phyloP scores from a whole-genome alignment of 2,329 filamentous ascomycete genomes.

The Verticillium klebahnii region DNA sequence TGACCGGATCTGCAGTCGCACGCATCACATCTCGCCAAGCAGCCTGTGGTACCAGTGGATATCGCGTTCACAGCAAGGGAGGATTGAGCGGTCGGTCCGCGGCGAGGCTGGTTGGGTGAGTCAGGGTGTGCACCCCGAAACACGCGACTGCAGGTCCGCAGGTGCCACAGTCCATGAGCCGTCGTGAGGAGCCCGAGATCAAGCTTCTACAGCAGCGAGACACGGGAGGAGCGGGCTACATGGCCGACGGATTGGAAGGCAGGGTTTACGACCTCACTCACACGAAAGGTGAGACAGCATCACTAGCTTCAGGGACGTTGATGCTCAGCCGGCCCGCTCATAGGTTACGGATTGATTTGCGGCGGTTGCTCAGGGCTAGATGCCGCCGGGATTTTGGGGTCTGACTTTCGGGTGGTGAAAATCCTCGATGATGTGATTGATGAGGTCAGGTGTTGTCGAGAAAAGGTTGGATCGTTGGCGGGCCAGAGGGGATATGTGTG shows the following conservation, averaged over 20 bases:
- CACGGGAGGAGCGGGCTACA: background rate
- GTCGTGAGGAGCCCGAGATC: background rate
- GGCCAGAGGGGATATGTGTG: background rate
- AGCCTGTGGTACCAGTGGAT: no score
- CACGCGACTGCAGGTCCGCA: background rate
- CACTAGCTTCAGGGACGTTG: background rate
- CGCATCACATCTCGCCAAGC: no score
- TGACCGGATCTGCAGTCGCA: no score
- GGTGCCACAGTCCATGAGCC: background rate
- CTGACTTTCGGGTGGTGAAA: background rate
- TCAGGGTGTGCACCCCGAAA: background rate
- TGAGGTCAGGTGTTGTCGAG: background rate
- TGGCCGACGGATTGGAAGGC: no score
- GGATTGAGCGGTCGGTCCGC: no score
- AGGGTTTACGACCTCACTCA: no score
- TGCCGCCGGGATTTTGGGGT: background rate
- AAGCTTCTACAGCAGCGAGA: background rate
- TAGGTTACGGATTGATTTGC: background rate
- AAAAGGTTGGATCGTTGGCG: background rate
- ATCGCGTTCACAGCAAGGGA: no score
- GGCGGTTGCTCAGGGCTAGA: background rate
- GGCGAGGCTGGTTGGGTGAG: no score
- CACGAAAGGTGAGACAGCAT: background rate
- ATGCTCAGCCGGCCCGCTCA: background rate
- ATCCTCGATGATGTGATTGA: background rate